Evolutionary conservation across 1,284 basidiomycete genomes (phyloP).

Genomic region (Ustilago esculenta): DNA sequence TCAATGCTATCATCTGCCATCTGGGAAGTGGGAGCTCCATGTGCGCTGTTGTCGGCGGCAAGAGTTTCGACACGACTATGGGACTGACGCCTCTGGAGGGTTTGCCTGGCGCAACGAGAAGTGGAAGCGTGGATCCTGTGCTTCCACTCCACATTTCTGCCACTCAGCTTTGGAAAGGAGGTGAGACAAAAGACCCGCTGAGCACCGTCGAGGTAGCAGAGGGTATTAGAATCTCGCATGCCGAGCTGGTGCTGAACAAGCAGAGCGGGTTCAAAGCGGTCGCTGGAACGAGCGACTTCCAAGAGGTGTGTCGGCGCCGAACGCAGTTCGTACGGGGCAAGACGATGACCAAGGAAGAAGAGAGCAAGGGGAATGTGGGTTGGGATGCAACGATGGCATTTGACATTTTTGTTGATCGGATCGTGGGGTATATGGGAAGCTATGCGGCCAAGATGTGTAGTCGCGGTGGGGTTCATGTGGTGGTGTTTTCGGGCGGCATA

Average conservation of each 20-base stretch:
- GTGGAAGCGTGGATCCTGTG: constrained; percentile 30
- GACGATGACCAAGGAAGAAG: constrained; percentile 1
- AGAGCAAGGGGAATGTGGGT: constrained; percentile 3
- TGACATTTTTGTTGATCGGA: constrained; percentile 42
- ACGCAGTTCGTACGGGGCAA: constrained; percentile 1
- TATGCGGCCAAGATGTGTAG: constrained; percentile 31
- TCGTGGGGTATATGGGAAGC: constrained; percentile 28
- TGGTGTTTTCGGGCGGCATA: constrained; percentile 44
- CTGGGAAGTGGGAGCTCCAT: constrained; percentile 26
- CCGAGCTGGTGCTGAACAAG: constrained; percentile 28
- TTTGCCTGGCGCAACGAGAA: constrained; percentile 29
- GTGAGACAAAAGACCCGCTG: not conserved
- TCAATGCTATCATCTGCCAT: constrained; percentile 37
- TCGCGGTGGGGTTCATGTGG: constrained; percentile 19
- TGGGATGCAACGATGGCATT: constrained; percentile 19
- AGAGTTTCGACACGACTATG: constrained; percentile 36
- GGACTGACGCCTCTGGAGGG: constrained; percentile 41
- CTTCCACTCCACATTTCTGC: constrained; percentile 27
- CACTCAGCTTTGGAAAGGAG: not conserved
- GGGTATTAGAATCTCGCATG: constrained; percentile 6
- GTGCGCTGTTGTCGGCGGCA: constrained; percentile 22
- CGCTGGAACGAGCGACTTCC: constrained; percentile 30
- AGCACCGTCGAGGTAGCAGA: constrained; percentile 8
- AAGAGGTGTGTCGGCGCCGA: constrained; percentile 3
- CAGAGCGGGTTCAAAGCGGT: constrained; percentile 29